Percentiles rank a stretch among this genome's conserved stretches.
These are phyloP conservation scores for Lycium barbarum DNA, from an alignment of 257 asterid species.

Conservation along the genomic window DNA sequence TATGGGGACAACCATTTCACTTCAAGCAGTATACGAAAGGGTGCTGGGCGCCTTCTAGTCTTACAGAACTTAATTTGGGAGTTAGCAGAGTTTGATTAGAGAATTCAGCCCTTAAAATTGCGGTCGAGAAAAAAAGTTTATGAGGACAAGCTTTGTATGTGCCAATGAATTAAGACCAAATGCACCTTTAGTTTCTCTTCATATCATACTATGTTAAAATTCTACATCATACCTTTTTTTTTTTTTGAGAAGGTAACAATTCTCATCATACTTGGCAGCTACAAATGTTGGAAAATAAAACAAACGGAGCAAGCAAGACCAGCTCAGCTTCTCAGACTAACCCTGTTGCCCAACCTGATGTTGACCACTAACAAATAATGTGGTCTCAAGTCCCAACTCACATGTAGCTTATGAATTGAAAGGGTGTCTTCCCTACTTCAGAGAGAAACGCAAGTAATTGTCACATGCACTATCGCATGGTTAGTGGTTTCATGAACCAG, in stretches of 20 bases:
- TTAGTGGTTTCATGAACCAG: constrained; percentile 19
- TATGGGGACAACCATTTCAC: neutral
- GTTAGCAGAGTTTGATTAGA: neutral
- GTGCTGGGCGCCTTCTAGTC: neutral
- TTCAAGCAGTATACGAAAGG: constrained; percentile 4
- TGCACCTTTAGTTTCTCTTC: neutral
- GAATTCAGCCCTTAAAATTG: neutral
- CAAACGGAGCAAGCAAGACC: neutral
- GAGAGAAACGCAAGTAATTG: neutral
- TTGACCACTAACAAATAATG: constrained; percentile 5
- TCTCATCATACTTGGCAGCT: neutral
- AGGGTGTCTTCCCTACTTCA: neutral
- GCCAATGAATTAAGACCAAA: neutral
- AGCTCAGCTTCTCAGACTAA: constrained; percentile 18
- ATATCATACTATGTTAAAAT: constrained; percentile 2
- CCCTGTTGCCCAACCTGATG: neutral
- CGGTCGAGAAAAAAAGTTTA: neutral
- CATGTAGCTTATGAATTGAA: neutral
- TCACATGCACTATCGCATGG: neutral
- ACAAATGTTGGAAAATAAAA: neutral
- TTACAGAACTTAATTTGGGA: constrained; percentile 10
- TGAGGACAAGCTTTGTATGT: neutral
- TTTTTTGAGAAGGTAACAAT: too few species aligned
- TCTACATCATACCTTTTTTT: neutral
- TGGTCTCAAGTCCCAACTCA: neutral